Percentiles rank a stretch among this genome's conserved stretches.
Conservation (phyloP, 2,329 filamentous ascomycete genomes). For the Hypoxylon sp. region DNA sequence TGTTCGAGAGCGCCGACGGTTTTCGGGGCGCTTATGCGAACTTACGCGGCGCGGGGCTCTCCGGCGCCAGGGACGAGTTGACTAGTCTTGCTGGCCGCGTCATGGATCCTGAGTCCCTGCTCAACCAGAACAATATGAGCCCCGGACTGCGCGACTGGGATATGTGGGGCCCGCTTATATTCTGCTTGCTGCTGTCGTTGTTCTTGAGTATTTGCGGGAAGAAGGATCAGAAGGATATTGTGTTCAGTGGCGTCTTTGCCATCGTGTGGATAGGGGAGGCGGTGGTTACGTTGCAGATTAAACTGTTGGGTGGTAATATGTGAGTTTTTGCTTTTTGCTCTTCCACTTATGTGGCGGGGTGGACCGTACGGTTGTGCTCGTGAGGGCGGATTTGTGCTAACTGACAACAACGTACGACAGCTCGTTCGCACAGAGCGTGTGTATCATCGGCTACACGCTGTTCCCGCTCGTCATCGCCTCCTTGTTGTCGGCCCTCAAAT, state of each 20-base stretch:
- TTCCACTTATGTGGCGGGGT: not conserved
- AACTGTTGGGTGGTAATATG: conserved; percentile 96
- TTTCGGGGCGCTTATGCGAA: conserved; percentile 74
- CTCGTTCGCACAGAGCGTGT: conserved; percentile 97
- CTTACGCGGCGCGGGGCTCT: conserved; percentile 70
- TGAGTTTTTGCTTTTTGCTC: conserved; percentile 68
- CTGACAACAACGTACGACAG: conserved; percentile 63
- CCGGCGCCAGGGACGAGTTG: conserved; percentile 74
- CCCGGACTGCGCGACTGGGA: conserved; percentile 96
- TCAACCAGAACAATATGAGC: conserved; percentile 80
- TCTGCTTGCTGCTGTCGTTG: conserved; percentile 89
- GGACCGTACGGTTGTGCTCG: too few relatives aligned
- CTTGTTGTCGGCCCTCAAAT: conserved; percentile 84
- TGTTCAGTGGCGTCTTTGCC: conserved; percentile 97
- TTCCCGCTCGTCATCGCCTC: conserved; percentile 97
- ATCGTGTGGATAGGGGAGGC: conserved; percentile 98
- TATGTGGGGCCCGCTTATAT: conserved; percentile 96
- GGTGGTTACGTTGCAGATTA: conserved; percentile 97
- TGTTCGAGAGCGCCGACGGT: conserved; percentile 70
- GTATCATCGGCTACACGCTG: conserved; percentile 97
- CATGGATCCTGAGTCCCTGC: conserved; percentile 73
- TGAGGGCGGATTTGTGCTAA: conserved; percentile 20
- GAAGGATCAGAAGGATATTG: conserved; percentile 84
- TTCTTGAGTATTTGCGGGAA: conserved; percentile 87
- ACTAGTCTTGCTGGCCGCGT: conserved; percentile 73